Evolutionary conservation across 345 rosid species (phyloP), one percentile per base, ranked within the genome.

Genomic region (Eucalyptus brandiana): DNA sequence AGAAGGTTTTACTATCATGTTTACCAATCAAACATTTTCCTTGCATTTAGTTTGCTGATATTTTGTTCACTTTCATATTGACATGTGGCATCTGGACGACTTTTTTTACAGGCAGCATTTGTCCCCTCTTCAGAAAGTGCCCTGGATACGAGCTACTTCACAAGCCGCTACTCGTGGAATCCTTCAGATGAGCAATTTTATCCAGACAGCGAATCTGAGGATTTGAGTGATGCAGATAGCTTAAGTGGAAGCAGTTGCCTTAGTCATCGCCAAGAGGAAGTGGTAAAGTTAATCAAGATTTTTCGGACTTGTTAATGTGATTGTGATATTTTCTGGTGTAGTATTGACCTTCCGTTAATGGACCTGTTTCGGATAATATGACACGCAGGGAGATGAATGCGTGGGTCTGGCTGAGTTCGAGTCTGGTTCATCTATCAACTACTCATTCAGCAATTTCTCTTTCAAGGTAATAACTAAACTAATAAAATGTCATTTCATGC

Each of bases 391-490:
- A 91, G 98, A 96, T 93, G 98, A 96, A 92, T 92, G 92, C 88
- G 96, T 91, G 80, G 98, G 97, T 49, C 95, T 91, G 83, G 89
- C 96, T 56, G 99, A 96, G 89, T 96, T 96, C 14, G 98, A 96
- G 87, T 94, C 98, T 23, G 93, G 95, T 50, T 93, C 95, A 87
- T 92, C 96, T 60, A 94, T 96, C 92, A 94, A 98, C 90, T 97
- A 97, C 91, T 96, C 99, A 40, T 98, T 98, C 92, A 98, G 99
- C 94, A 98, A 98, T 92, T 97, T 98, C 93, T 98, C 99, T 32
- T 98, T 96, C 88, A 98, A 98, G 99, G 99, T 97, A 96, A 56
- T 40, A 45, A 50, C 72, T 87, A 23, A 54, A 86, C 87, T 50
- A 86, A 28, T 48, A 28, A 48, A 86, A 40, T 76, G 45, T 40